Evolutionary conservation across 208 protist species (phyloP).

Genomic region (Crithidia expoeki): DNA sequence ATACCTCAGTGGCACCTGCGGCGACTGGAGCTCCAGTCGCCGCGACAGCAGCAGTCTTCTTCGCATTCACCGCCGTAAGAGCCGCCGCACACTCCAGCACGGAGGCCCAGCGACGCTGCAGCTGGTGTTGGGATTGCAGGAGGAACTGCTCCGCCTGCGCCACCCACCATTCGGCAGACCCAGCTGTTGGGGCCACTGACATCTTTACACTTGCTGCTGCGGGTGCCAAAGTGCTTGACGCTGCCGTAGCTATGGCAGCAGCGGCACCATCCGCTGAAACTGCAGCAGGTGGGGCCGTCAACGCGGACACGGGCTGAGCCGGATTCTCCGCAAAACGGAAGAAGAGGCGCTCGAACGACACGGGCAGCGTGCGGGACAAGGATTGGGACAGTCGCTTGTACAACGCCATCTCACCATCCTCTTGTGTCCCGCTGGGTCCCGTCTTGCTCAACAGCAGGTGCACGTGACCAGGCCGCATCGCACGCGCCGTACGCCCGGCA

Average conservation of each 20-base stretch:
- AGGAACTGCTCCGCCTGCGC: constrained; percentile 46
- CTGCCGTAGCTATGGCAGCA: neutral
- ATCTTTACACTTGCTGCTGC: neutral
- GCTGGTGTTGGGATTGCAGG: constrained; percentile 46
- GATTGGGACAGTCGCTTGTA: constrained; percentile 60
- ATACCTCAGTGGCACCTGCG: neutral
- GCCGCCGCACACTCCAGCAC: constrained; percentile 44
- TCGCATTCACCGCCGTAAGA: constrained; percentile 16
- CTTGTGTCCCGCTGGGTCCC: constrained; percentile 57
- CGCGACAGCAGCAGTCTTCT: neutral
- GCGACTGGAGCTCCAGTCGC: neutral
- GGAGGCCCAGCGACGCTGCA: constrained; percentile 60
- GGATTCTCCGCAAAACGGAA: constrained; percentile 74
- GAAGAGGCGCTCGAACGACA: constrained; percentile 82
- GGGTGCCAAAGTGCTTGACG: neutral
- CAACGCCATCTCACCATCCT: constrained; percentile 77
- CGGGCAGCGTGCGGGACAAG: constrained; percentile 62
- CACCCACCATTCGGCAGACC: constrained; percentile 64
- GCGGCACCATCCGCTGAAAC: neutral
- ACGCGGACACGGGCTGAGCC: neutral
- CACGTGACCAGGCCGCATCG: constrained; percentile 82
- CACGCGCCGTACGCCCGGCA: constrained; percentile 95
- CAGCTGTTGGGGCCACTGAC: neutral
- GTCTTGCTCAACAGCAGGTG: constrained; percentile 83
- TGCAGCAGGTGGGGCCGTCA: neutral